phyloP scores from a whole-genome alignment of 225 moss, liverwort and hornwort genomes.

The Asterella californica region DNA sequence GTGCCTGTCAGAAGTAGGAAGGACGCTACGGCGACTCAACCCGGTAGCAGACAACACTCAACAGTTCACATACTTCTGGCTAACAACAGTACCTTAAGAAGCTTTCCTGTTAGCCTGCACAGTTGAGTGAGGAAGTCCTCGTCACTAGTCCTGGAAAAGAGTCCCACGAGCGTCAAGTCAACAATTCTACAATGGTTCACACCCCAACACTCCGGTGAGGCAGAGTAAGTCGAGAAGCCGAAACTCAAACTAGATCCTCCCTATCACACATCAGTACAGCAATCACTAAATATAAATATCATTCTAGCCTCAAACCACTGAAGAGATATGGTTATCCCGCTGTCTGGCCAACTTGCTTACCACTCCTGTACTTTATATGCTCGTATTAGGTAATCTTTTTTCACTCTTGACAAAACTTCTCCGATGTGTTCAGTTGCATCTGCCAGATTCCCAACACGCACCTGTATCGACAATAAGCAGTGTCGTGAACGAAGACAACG shows the following conservation, averaged over 20 bases:
- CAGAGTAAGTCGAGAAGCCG: too few relatives aligned
- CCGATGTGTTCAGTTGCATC: constrained; percentile 94
- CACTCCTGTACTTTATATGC: constrained; percentile 90
- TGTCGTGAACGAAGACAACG: background rate
- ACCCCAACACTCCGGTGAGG: too few relatives aligned
- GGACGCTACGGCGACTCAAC: too few relatives aligned
- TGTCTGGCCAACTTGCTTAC: constrained; percentile 29
- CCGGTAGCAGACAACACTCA: too few relatives aligned
- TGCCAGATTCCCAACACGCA: constrained; percentile 89
- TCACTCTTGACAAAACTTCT: constrained; percentile 82
- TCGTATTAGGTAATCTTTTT: constrained; percentile 84
- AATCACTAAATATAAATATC: background rate
- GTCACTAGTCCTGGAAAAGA: constrained; percentile 62
- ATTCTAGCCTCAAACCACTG: background rate
- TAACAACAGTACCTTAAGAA: constrained; percentile 57
- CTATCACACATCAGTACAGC: background rate
- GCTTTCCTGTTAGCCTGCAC: constrained; percentile 75
- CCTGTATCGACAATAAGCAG: constrained; percentile 43
- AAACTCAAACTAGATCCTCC: too few relatives aligned
- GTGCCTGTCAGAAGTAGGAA: background rate
- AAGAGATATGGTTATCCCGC: background rate
- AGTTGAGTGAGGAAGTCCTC: constrained; percentile 89
- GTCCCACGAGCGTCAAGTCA: background rate
- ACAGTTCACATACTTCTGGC: background rate
- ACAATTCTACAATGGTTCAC: too few relatives aligned